Percentiles rank a stretch among this genome's conserved stretches.
phyloP scores from a whole-genome alignment of 2,329 filamentous ascomycete species.

The Penicillium concentricum region DNA sequence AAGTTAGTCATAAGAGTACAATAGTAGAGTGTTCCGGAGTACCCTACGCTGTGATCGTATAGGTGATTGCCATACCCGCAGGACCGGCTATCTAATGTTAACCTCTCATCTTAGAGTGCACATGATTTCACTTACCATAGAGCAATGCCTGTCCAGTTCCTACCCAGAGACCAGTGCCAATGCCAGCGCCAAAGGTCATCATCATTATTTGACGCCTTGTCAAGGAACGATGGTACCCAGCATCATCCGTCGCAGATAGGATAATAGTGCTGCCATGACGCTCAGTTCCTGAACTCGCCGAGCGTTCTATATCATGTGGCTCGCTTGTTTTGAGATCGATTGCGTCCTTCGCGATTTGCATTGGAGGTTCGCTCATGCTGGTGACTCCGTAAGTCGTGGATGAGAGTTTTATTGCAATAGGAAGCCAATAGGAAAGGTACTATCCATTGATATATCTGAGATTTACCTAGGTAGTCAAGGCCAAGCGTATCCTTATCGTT shows the following conservation, averaged over 20 bases:
- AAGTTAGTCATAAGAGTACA: not conserved
- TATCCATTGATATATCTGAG: not conserved
- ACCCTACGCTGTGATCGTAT: constrained; percentile 31
- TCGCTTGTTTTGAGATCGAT: constrained; percentile 1
- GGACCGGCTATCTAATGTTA: constrained; percentile 27
- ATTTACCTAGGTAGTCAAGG: too few species aligned
- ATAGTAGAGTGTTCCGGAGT: not conserved
- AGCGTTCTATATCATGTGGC: constrained; percentile 13
- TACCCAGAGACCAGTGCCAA: constrained; percentile 39
- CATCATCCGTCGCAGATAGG: constrained; percentile 16
- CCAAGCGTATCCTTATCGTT: constrained; percentile 4
- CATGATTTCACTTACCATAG: constrained; percentile 22
- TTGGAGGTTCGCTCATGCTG: not conserved
- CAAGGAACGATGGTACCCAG: constrained; percentile 33
- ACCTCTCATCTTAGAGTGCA: not conserved
- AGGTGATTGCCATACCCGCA: constrained; percentile 33
- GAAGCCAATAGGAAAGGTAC: not conserved
- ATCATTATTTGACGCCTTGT: constrained; percentile 39
- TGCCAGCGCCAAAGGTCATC: constrained; percentile 40
- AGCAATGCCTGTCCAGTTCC: constrained; percentile 37
- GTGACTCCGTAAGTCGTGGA: not conserved
- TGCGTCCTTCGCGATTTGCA: not conserved
- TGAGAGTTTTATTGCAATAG: too few species aligned
- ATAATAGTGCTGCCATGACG: constrained; percentile 10
- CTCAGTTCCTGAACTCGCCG: constrained; percentile 9